These are phyloP conservation scores for Xylariaceae sp. DNA, from an alignment of 2,329 filamentous ascomycete species.

Conservation along the genomic window DNA sequence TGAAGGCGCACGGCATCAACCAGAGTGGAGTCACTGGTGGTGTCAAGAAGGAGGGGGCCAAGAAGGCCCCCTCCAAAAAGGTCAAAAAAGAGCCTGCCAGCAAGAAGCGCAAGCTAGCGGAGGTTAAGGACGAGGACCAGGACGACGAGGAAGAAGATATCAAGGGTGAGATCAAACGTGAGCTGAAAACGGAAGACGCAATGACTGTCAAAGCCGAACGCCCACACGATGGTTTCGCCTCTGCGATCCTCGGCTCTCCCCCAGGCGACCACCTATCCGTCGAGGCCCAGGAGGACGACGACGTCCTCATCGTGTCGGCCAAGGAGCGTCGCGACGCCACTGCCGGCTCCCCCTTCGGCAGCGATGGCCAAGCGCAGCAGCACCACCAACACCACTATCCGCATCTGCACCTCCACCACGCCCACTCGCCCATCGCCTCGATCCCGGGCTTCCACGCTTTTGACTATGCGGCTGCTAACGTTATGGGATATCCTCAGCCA, in stretches of 20 bases:
- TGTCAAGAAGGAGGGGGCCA: conserved; percentile 19
- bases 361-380: conserved; percentile 4
- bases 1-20: conserved; percentile 49
- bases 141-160: conserved; percentile 18
- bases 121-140: conserved; percentile 27
- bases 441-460: conserved; percentile 16
- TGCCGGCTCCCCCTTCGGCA: too few species aligned
- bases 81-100: conserved; percentile 10
- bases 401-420: conserved; percentile 11
- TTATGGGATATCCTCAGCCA: conserved; percentile 13
- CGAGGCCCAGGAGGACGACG: conserved; percentile 20
- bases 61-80: conserved; percentile 11
- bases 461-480: conserved; percentile 24
- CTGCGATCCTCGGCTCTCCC: not conserved
- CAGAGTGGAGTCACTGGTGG: conserved; percentile 18
- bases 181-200: conserved; percentile 27
- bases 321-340: conserved; percentile 12
- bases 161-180: conserved; percentile 21
- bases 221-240: not conserved
- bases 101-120: conserved; percentile 28
- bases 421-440: conserved; percentile 6
- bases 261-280: not conserved
- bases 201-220: conserved; percentile 23
- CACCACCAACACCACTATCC: conserved; percentile 12
- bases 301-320: conserved; percentile 21